A percentile compares a stretch with the other conserved stretches of the same genome.
Conservation (phyloP, 78 protist genomes). For the slime mould (Dictyostelium discoideum) region dicty_2.7 NC_007088.5:5129001-5129500, state of each 20-base stretch:
- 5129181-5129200: slow-evolving; percentile 44
- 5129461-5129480: slow-evolving; percentile 77
- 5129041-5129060: slow-evolving; percentile 91
- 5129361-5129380: slow-evolving; percentile 70
- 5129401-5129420: slow-evolving; percentile 66
- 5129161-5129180: background rate
- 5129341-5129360: slow-evolving; percentile 74
- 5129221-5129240: slow-evolving; percentile 85
- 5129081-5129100: slow-evolving; percentile 79
- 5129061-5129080: slow-evolving; percentile 90
- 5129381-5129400: slow-evolving; percentile 66
- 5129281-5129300: slow-evolving; percentile 87
- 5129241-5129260: slow-evolving; percentile 87
- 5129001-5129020: slow-evolving; percentile 71
- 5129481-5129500: slow-evolving; percentile 52
- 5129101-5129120: slow-evolving; percentile 85
- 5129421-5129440: background rate
- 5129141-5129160: slow-evolving; percentile 60
- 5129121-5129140: slow-evolving; percentile 23
- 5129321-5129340: slow-evolving; percentile 87
- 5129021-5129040: slow-evolving; percentile 92
- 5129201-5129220: slow-evolving; percentile 70
- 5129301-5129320: slow-evolving; percentile 76
- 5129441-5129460: slow-evolving; percentile 45
- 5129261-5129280: slow-evolving; percentile 87